Base-by-base conservation (phyloP, 768 basidiomycete species). In the Arthromyces matolae region DNA sequence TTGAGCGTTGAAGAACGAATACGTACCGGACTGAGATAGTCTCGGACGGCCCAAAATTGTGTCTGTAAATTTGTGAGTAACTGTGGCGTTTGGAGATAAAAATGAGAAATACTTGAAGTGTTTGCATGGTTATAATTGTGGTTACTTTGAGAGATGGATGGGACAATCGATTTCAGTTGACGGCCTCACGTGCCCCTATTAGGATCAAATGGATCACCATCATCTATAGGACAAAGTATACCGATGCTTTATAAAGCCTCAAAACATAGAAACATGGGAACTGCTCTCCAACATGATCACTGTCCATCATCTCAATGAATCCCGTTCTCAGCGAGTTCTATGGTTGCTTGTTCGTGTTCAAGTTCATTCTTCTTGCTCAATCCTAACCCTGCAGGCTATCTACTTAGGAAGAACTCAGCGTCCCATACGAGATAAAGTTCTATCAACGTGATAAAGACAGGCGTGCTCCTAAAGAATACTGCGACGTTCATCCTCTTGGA, bases 1-100 rank as follows among this genome's bases (percentile, higher is more conserved):
- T 46, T 49, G 52, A 58, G 51, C 50, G 43, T 19, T 33, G 27
- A 42, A 41, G 16, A 24, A 33, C 35, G 46, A 35, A 19, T 45
- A 40, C 42, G 14, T 68, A 91, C 90, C 16, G 89, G 90, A 58
- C 85, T 88, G 50, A 98, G 84, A 67, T 95, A 93, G 65, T 97
- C 95, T 58, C 95, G 84, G 50, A 96, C 84, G 13, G 53, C 49
- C 49, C 55, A 60, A 22, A 39, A 57, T 39, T 57, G 55, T 19
- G 55, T 57, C 58, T 57, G 32, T 3, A 1, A 13, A 22, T 4
- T 6, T 16, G 20, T 45, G 22, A 52, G 50, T 23, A 39, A 8
- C 8, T 32, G 12, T n/a, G n/a, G 22, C 2, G n/a, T 2, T 3
- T 12, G 16, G 13, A 29, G 14, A 12, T n/a, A 19, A 24, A 9